Evolutionary conservation across 2,329 filamentous ascomycete species (phyloP).

Genomic region (Pseudomassariella vexata): DNA sequence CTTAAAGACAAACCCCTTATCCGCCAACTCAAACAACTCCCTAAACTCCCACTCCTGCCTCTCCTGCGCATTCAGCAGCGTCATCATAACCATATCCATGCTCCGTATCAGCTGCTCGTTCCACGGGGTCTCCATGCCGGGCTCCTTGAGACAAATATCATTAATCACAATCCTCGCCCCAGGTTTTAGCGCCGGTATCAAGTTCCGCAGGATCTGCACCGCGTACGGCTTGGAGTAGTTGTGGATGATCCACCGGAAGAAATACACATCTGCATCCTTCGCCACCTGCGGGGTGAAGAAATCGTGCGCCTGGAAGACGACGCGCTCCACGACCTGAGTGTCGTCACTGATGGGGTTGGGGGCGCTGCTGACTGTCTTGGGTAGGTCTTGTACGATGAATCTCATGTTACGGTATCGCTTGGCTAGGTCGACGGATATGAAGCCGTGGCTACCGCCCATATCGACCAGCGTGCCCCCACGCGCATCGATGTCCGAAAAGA

Average conservation of each 20-base stretch:
- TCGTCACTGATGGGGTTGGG: conserved; percentile 11
- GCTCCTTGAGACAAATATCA: too few species aligned
- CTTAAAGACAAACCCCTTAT: conserved; percentile 13
- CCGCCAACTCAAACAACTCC: conserved; percentile 13
- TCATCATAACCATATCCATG: conserved; percentile 16
- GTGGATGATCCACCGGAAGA: conserved; percentile 43
- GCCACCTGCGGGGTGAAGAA: conserved; percentile 18
- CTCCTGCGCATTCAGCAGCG: conserved; percentile 16
- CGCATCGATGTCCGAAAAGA: conserved; percentile 42
- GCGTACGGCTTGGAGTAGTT: conserved; percentile 39
- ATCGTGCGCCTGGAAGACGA: conserved; percentile 15
- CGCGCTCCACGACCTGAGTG: conserved; percentile 5
- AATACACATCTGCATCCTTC: conserved; percentile 32
- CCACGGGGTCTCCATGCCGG: too few species aligned
- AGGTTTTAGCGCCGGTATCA: conserved; percentile 4
- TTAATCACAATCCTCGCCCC: conserved; percentile 11
- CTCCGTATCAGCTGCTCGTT: too few species aligned
- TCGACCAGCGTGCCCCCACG: conserved; percentile 48
- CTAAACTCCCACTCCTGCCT: conserved; percentile 15
- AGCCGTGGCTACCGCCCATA: conserved; percentile 54
- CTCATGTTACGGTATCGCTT: conserved; percentile 30
- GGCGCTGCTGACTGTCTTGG: conserved; percentile 10
- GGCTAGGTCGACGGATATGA: conserved; percentile 49
- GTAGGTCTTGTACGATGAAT: conserved; percentile 24
- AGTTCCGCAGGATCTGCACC: conserved; percentile 22